Evolutionary conservation across 2,329 filamentous ascomycete species (phyloP).

Genomic region (Colletotrichum sp.): DNA sequence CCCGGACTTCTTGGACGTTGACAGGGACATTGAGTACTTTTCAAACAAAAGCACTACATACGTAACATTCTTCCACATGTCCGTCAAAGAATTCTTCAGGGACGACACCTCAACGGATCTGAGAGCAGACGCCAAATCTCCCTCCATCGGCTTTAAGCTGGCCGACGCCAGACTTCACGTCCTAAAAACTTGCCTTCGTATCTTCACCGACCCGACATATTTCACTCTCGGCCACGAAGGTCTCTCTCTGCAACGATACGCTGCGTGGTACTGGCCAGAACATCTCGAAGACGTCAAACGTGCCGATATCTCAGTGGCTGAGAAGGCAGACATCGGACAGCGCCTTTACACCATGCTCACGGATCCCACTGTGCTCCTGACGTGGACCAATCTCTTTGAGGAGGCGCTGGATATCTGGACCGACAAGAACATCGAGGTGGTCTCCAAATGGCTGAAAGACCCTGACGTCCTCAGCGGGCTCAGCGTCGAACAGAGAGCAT

Average conservation of each 20-base stretch:
- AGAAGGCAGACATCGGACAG: slow-evolving; percentile 37
- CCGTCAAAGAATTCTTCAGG: slow-evolving; percentile 43
- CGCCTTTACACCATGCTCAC: slow-evolving; percentile 42
- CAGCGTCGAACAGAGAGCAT: slow-evolving; percentile 30
- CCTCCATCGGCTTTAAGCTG: slow-evolving; percentile 38
- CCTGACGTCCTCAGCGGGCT: slow-evolving; percentile 34
- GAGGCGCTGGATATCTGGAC: slow-evolving; percentile 47
- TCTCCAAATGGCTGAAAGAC: slow-evolving; percentile 40
- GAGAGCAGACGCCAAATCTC: slow-evolving; percentile 1
- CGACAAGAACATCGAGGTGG: slow-evolving; percentile 39
- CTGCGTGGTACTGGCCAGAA: slow-evolving; percentile 51
- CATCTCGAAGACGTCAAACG: slow-evolving; percentile 41
- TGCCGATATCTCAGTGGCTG: slow-evolving; percentile 23
- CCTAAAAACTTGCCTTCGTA: slow-evolving; percentile 40
- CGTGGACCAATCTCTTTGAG: slow-evolving; percentile 46
- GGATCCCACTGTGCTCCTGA: slow-evolving; percentile 37
- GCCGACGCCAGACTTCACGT: slow-evolving; percentile 38
- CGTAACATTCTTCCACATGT: slow-evolving; percentile 45
- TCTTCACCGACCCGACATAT: slow-evolving; percentile 37
- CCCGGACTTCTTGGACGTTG: slow-evolving; percentile 33
- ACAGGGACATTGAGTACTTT: slow-evolving; percentile 42
- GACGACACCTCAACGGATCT: slow-evolving; percentile 31
- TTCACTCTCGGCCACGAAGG: slow-evolving; percentile 22
- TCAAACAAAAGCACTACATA: slow-evolving; percentile 45
- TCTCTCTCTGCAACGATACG: slow-evolving; percentile 32